A percentile compares a stretch with the other conserved stretches of the same genome.
Evolutionary conservation across 2,329 filamentous ascomycete genomes (phyloP).

Genomic region (Ceratocystiopsis sp.): DNA sequence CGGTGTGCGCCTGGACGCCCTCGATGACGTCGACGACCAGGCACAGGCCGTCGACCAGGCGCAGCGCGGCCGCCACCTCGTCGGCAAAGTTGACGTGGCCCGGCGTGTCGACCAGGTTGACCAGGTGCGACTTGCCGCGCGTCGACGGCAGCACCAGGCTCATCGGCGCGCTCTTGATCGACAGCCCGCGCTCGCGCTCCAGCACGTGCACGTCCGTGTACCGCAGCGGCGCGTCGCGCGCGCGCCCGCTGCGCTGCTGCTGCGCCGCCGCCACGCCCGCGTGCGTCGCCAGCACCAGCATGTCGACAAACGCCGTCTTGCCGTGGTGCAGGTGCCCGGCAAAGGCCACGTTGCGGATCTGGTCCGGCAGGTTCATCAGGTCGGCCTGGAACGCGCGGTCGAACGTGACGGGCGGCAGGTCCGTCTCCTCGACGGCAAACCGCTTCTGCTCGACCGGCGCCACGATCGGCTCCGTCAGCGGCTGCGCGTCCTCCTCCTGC

Average conservation of each 20-base stretch:
- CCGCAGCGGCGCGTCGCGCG: constrained; percentile 73
- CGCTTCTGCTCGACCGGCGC: constrained; percentile 88
- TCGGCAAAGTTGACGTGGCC: constrained; percentile 98
- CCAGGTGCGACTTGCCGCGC: constrained; percentile 81
- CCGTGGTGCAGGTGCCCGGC: constrained; percentile 92
- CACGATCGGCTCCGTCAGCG: constrained; percentile 81
- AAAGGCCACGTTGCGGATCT: constrained; percentile 82
- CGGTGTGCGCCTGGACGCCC: constrained; percentile 95
- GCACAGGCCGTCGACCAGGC: constrained; percentile 80
- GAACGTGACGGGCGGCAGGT: constrained; percentile 77
- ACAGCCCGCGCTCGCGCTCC: constrained; percentile 78
- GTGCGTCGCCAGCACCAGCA: constrained; percentile 91
- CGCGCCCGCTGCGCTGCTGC: constrained; percentile 65
- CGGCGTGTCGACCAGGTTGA: constrained; percentile 92
- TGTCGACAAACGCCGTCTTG: constrained; percentile 97
- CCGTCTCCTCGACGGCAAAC: constrained; percentile 82
- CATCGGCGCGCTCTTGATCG: constrained; percentile 89
- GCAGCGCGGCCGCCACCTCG: constrained; percentile 76
- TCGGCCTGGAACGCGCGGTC: constrained; percentile 87
- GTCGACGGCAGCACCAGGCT: constrained; percentile 76
- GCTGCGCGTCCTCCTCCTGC: constrained; percentile 92
- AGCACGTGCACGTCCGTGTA: constrained; percentile 88
- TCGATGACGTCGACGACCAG: constrained; percentile 93
- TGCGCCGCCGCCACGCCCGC: constrained; percentile 56
- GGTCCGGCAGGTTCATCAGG: constrained; percentile 87